These are phyloP conservation scores for Peniophora sp. DNA, from an alignment of 1,284 basidiomycete species.

Conservation along the genomic window DNA sequence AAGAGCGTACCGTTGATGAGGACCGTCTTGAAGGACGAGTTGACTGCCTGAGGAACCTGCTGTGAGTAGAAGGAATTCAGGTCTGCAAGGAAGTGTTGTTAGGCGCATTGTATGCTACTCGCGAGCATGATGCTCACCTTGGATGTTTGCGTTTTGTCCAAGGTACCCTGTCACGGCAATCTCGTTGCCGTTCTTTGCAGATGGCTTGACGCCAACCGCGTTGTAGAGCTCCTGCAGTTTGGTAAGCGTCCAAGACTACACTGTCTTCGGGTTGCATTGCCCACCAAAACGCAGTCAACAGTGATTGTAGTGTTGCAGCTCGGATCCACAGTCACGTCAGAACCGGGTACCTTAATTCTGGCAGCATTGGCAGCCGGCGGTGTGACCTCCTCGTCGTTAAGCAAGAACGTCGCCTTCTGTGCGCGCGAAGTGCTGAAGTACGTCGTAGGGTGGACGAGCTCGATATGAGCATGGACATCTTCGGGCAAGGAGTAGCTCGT, in stretches of 20 bases:
- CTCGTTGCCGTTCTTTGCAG: slow-evolving; percentile 30
- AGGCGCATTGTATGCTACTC: too few relatives aligned
- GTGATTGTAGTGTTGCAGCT: slow-evolving; percentile 19
- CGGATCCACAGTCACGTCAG: slow-evolving; percentile 33
- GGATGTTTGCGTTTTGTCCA: slow-evolving; percentile 46
- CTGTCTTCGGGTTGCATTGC: neutral
- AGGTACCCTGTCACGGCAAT: slow-evolving; percentile 53
- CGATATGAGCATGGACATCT: slow-evolving; percentile 53
- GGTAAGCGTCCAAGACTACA: too few relatives aligned
- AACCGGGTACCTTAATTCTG: slow-evolving; percentile 25
- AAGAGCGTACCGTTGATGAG: slow-evolving; percentile 21
- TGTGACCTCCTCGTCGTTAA: slow-evolving; percentile 12
- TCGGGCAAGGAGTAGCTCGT: slow-evolving; percentile 62
- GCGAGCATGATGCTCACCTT: too few relatives aligned
- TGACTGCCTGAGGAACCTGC: slow-evolving; percentile 21
- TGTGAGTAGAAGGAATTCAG: slow-evolving; percentile 32
- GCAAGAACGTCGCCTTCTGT: slow-evolving; percentile 37
- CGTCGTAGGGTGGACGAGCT: slow-evolving; percentile 70
- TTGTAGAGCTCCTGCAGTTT: slow-evolving; percentile 40
- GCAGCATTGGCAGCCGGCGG: slow-evolving; percentile 11
- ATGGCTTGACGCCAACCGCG: slow-evolving; percentile 32
- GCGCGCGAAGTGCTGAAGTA: slow-evolving; percentile 50
- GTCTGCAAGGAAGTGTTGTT: slow-evolving; percentile 1
- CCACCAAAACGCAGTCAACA: slow-evolving; percentile 29
- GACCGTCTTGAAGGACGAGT: slow-evolving; percentile 37